These are phyloP conservation scores for Chaetothyriales sp. DNA, from an alignment of 2,329 filamentous ascomycete genomes.

Conservation along the genomic window DNA sequence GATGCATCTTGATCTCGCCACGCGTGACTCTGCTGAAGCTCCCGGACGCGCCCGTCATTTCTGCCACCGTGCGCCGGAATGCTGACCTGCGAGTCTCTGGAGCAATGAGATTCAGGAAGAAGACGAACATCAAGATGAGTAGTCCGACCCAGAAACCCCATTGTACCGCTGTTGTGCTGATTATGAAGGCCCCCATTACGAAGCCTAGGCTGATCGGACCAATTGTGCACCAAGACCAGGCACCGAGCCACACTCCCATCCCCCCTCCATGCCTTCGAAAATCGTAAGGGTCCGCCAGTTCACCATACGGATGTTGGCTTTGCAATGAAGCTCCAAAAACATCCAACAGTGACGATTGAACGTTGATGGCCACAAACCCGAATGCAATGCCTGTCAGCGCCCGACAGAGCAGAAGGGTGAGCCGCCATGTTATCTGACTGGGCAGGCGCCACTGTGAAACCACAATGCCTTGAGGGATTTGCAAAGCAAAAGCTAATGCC, in stretches of 20 bases:
- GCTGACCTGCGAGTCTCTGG: constrained; percentile 59
- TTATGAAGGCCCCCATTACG: constrained; percentile 55
- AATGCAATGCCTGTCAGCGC: constrained; percentile 54
- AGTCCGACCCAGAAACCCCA: constrained; percentile 69
- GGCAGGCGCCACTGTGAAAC: constrained; percentile 46
- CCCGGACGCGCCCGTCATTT: constrained; percentile 33
- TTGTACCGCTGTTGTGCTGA: constrained; percentile 48
- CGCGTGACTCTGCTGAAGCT: constrained; percentile 41
- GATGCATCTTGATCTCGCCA: constrained; percentile 65
- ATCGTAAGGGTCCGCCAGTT: constrained; percentile 53
- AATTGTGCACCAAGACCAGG: constrained; percentile 67
- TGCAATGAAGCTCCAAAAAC: constrained; percentile 65
- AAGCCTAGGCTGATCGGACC: constrained; percentile 61
- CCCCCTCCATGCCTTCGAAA: constrained; percentile 62
- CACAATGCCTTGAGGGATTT: constrained; percentile 62
- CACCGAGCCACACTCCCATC: constrained; percentile 64
- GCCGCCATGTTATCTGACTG: constrained; percentile 42
- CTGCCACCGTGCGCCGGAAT: constrained; percentile 54
- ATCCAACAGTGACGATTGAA: constrained; percentile 56
- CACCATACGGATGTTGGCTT: constrained; percentile 58
- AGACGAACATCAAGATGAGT: constrained; percentile 49
- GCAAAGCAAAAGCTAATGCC: constrained; percentile 54
- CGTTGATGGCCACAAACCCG: constrained; percentile 67
- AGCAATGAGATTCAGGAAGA: constrained; percentile 56
- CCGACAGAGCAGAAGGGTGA: constrained; percentile 49